Percentiles rank a stretch among this genome's conserved stretches.
phyloP scores from a whole-genome alignment of 1,284 basidiomycete genomes.

The Austroboletus rostrupii region DNA sequence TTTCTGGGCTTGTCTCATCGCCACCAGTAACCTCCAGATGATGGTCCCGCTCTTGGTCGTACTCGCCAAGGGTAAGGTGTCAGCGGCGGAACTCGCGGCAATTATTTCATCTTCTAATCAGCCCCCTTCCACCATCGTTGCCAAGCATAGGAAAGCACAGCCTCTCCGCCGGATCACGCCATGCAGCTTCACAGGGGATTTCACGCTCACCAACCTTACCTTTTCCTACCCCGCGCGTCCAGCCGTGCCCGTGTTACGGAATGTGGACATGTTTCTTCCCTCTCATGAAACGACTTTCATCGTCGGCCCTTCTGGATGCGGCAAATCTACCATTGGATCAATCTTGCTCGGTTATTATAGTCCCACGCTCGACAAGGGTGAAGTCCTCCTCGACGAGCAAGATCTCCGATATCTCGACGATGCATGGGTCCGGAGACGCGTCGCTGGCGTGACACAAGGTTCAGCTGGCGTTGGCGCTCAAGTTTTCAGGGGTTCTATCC shows the following conservation, averaged over 20 bases:
- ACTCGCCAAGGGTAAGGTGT: conserved; percentile 77
- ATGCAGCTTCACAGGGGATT: conserved; percentile 64
- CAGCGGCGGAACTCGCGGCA: conserved; percentile 28
- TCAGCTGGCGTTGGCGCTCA: conserved; percentile 28
- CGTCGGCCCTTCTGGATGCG: conserved; percentile 76
- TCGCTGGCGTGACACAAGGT: conserved; percentile 78
- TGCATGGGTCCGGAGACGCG: conserved; percentile 67
- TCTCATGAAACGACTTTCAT: conserved; percentile 76
- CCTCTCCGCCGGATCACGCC: conserved; percentile 61
- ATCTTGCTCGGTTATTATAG: conserved; percentile 80
- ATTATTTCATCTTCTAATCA: conserved; percentile 23
- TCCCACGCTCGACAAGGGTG: conserved; percentile 46
- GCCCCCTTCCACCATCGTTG: conserved; percentile 7
- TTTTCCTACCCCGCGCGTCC: conserved; percentile 78
- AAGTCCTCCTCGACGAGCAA: conserved; percentile 80
- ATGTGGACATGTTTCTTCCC: conserved; percentile 61
- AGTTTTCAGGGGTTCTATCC: conserved; percentile 51
- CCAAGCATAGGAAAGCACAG: conserved; percentile 20
- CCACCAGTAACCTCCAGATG: conserved; percentile 82
- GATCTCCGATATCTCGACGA: conserved; percentile 73
- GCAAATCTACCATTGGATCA: conserved; percentile 78
- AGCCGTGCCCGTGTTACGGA: conserved; percentile 42
- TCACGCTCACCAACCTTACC: conserved; percentile 75
- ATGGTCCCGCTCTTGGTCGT: conserved; percentile 77
- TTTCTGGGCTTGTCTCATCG: conserved; percentile 95